Evolutionary conservation across 441 rosid species (phyloP).

Genomic region (Viola pubescens): DNA sequence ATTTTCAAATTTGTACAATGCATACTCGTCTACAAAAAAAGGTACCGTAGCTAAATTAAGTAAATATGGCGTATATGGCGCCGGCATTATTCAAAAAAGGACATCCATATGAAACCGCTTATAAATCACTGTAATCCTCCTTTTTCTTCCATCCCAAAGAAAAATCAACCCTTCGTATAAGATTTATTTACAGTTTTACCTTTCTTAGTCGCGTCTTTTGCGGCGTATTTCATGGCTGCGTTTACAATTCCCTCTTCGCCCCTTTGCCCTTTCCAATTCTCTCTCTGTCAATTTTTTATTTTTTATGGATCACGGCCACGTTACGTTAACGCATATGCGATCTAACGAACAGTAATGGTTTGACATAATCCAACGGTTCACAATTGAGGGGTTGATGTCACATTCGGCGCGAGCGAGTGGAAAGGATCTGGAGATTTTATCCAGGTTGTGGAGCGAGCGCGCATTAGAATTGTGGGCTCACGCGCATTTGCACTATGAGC

Average conservation of each 20-base stretch:
- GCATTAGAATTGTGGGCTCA: not conserved
- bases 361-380: not conserved
- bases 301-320: not conserved
- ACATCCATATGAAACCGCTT: not conserved
- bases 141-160: not conserved
- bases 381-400: not conserved
- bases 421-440: not conserved
- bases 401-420: not conserved
- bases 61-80: too few species aligned
- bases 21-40: too few species aligned
- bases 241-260: not conserved
- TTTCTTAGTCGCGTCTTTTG: slow-evolving; percentile 21
- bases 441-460: not conserved
- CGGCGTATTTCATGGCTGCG: slow-evolving; percentile 16
- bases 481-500: not conserved
- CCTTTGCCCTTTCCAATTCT: not conserved
- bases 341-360: not conserved
- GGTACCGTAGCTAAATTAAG: too few species aligned
- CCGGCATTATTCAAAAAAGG: not conserved
- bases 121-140: not conserved
- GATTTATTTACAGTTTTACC: slow-evolving; percentile 7
- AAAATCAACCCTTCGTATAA: not conserved
- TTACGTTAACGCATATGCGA: not conserved
- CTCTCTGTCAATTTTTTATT: not conserved
- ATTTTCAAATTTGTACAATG: too few species aligned